Conservation (phyloP, 495 filamentous ascomycete species). For the Immersiella caudata region DNA sequence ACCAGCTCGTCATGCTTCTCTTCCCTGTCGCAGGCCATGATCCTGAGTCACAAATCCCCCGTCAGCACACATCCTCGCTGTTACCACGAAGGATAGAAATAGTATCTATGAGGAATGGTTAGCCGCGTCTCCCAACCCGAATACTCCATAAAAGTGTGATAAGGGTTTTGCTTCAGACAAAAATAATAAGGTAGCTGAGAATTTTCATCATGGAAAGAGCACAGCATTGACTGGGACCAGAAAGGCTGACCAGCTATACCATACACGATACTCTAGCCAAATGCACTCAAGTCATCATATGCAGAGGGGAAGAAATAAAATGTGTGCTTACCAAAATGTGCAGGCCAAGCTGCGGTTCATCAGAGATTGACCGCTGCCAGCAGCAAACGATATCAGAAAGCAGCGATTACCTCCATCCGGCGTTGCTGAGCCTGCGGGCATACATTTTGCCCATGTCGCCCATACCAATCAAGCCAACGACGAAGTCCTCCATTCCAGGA, state of each 20-base stretch:
- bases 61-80: slow-evolving; percentile 20
- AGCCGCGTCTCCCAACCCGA: slow-evolving; percentile 24
- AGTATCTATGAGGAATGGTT: slow-evolving; percentile 21
- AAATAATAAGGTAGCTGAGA: slow-evolving; percentile 92
- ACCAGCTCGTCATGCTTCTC: slow-evolving; percentile 78
- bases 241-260: slow-evolving; percentile 42
- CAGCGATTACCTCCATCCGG: slow-evolving; percentile 86
- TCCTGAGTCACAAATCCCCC: slow-evolving; percentile 53
- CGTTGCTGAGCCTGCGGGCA: slow-evolving; percentile 77
- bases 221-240: slow-evolving; percentile 37
- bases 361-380: not conserved
- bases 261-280: slow-evolving; percentile 94
- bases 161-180: slow-evolving; percentile 69
- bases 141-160: slow-evolving; percentile 18
- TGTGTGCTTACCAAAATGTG: slow-evolving; percentile 24
- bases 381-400: not conserved
- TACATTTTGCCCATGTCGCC: slow-evolving; percentile 99
- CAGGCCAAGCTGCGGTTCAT: slow-evolving; percentile 29
- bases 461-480: slow-evolving; percentile 95
- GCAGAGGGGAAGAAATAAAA: slow-evolving; percentile 23
- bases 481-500: slow-evolving; percentile 61
- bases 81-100: slow-evolving; percentile 18
- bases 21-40: slow-evolving; percentile 90
- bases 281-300: slow-evolving; percentile 99
- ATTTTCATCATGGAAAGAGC: slow-evolving; percentile 89